Conservation (phyloP, 208 protist genomes). For the Crithidia expoeki region DNA sequence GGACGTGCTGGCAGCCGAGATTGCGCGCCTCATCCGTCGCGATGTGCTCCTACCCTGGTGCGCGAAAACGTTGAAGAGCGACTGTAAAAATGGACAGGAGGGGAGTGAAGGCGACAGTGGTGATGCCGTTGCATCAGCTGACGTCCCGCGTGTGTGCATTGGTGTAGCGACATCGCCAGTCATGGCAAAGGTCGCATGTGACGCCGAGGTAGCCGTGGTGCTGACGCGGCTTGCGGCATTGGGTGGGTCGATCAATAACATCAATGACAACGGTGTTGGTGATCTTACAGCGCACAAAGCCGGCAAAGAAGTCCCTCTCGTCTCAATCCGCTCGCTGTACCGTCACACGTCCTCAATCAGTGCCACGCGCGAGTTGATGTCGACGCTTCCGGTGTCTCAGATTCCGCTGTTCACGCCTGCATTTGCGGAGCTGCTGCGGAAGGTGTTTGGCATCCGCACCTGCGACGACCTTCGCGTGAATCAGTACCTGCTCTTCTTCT, state of each 20-base stretch:
- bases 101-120: neutral
- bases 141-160: slow-evolving; percentile 49
- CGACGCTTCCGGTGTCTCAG: slow-evolving; percentile 43
- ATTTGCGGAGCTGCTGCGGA: slow-evolving; percentile 56
- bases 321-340: slow-evolving; percentile 59
- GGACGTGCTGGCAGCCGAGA: slow-evolving; percentile 43
- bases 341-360: slow-evolving; percentile 44
- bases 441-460: slow-evolving; percentile 62
- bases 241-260: neutral
- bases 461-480: slow-evolving; percentile 52
- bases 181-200: slow-evolving; percentile 87
- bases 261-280: neutral
- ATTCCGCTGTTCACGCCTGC: slow-evolving; percentile 63
- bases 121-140: neutral
- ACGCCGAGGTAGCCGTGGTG: slow-evolving; percentile 48
- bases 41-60: slow-evolving; percentile 34
- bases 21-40: slow-evolving; percentile 40
- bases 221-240: slow-evolving; percentile 1
- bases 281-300: neutral
- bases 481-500: slow-evolving; percentile 51
- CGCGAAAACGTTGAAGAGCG: neutral
- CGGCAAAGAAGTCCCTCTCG: slow-evolving; percentile 12
- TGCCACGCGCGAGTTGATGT: slow-evolving; percentile 51
- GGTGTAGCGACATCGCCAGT: slow-evolving; percentile 66
- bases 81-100: neutral